phyloP scores from a whole-genome alignment of 1,139 yeast genomes.

The Yueomyces sp. region DNA sequence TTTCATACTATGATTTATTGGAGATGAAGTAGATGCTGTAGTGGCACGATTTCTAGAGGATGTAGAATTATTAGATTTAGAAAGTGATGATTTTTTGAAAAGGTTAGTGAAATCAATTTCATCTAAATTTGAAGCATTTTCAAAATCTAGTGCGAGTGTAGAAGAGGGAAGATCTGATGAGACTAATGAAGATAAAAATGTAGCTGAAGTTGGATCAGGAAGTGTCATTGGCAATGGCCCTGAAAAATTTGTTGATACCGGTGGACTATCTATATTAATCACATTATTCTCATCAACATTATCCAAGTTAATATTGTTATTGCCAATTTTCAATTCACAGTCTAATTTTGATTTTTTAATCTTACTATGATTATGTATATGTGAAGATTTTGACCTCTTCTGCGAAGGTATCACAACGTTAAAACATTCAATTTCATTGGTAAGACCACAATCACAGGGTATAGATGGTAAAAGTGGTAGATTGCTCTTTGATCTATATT shows the following conservation, averaged over 20 bases:
- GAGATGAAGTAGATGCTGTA: too few relatives aligned
- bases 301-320: too few relatives aligned
- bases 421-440: conserved; percentile 24
- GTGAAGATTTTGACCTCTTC: neutral
- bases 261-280: too few relatives aligned
- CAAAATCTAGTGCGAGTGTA: neutral
- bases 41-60: too few relatives aligned
- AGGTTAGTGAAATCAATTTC: conserved; percentile 25
- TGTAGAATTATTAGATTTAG: neutral
- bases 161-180: neutral
- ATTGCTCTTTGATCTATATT: conserved; percentile 20
- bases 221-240: too few relatives aligned
- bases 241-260: too few relatives aligned
- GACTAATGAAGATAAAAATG: neutral
- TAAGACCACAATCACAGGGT: conserved; percentile 26
- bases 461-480: conserved; percentile 21
- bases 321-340: too few relatives aligned
- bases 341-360: too few relatives aligned
- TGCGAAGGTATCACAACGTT: conserved; percentile 19
- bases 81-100: conserved; percentile 13
- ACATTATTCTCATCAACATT: too few relatives aligned
- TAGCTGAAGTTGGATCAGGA: too few relatives aligned
- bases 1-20: too few relatives aligned
- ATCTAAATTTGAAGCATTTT: conserved; percentile 7
- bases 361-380: too few relatives aligned